phyloP scores from a whole-genome alignment of 1,284 basidiomycete genomes.

The Leccinum variabile region DNA sequence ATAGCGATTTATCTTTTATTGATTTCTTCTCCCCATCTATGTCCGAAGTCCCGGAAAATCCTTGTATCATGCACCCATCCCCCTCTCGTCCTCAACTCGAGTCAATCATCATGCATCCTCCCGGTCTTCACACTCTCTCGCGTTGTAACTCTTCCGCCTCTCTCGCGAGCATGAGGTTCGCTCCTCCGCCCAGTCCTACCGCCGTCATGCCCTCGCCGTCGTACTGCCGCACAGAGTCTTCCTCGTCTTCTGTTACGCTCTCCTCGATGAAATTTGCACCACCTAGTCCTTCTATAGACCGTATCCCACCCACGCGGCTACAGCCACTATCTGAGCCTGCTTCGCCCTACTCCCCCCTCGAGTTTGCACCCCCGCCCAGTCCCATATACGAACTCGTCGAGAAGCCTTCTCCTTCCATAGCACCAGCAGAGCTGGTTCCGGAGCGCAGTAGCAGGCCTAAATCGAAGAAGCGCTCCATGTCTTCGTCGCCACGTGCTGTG shows the following conservation, averaged over 20 bases:
- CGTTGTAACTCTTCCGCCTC: slow-evolving; percentile 23
- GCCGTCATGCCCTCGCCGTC: slow-evolving; percentile 9
- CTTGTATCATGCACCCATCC: slow-evolving; percentile 10
- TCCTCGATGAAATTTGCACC: slow-evolving; percentile 33
- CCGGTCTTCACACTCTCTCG: slow-evolving; percentile 20
- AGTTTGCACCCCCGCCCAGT: slow-evolving; percentile 29
- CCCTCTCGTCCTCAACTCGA: slow-evolving; percentile 15
- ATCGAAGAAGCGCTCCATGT: slow-evolving; percentile 29
- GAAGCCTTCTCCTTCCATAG: slow-evolving; percentile 43
- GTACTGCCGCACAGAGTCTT: slow-evolving; percentile 8
- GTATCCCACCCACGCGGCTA: slow-evolving; percentile 2
- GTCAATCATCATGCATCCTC: slow-evolving; percentile 25
- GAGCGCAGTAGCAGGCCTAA: slow-evolving; percentile 19
- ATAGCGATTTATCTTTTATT: slow-evolving; percentile 52
- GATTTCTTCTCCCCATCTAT: slow-evolving; percentile 49
- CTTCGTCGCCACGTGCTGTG: slow-evolving; percentile 26
- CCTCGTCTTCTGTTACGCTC: slow-evolving; percentile 22
- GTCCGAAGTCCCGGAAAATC: slow-evolving; percentile 27
- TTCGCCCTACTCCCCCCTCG: slow-evolving; percentile 32
- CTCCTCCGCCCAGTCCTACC: slow-evolving; percentile 33
- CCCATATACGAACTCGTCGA: slow-evolving; percentile 28
- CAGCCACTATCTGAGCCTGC: slow-evolving; percentile 25
- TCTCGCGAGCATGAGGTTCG: slow-evolving; percentile 34
- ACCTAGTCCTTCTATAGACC: slow-evolving; percentile 28
- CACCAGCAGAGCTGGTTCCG: slow-evolving; percentile 35